Conservation (phyloP, 768 basidiomycete species). For the Harrya chromipes region DNA sequence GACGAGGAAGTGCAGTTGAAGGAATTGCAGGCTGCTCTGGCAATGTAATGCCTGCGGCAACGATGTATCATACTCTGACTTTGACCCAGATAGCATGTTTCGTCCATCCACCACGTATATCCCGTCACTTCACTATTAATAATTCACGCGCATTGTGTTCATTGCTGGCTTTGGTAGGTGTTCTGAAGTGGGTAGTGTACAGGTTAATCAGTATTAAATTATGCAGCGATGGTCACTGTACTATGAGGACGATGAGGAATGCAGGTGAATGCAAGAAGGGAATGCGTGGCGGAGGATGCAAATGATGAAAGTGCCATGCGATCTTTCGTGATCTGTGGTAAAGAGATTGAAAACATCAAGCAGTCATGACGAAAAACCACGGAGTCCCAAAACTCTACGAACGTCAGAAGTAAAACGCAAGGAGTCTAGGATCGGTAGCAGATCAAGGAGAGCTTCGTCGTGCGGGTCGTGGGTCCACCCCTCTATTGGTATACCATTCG, state of each 20-base stretch:
- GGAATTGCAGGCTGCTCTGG: conserved; percentile 83
- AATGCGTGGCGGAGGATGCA: conserved; percentile 22
- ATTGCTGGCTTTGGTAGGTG: conserved; percentile 19
- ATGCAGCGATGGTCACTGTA: conserved; percentile 30
- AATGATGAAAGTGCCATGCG: conserved; percentile 21
- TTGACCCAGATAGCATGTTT: conserved; percentile 18
- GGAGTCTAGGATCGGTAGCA: conserved; percentile 93
- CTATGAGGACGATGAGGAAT: conserved; percentile 26
- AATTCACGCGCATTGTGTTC: conserved; percentile 19
- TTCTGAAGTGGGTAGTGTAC: conserved; percentile 32
- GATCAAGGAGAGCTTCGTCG: conserved; percentile 94
- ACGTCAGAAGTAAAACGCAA: conserved; percentile 96
- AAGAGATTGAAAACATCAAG: conserved; percentile 4
- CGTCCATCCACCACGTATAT: conserved; percentile 34
- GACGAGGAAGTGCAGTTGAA: conserved; percentile 90
- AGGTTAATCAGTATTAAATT: conserved; percentile 39
- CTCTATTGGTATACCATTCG: conserved; percentile 98
- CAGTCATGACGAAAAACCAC: conserved; percentile 43
- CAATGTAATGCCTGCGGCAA: conserved; percentile 54
- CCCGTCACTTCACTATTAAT: conserved; percentile 30
- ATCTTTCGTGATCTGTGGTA: conserved; percentile 11
- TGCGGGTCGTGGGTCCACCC: conserved; percentile 98
- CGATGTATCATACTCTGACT: conserved; percentile 8
- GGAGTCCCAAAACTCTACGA: conserved; percentile 81
- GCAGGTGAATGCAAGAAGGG: conserved; percentile 28